Base-by-base conservation (phyloP, 2,329 filamentous ascomycete genomes). In the Pseudopyricularia cyperi region DNA sequence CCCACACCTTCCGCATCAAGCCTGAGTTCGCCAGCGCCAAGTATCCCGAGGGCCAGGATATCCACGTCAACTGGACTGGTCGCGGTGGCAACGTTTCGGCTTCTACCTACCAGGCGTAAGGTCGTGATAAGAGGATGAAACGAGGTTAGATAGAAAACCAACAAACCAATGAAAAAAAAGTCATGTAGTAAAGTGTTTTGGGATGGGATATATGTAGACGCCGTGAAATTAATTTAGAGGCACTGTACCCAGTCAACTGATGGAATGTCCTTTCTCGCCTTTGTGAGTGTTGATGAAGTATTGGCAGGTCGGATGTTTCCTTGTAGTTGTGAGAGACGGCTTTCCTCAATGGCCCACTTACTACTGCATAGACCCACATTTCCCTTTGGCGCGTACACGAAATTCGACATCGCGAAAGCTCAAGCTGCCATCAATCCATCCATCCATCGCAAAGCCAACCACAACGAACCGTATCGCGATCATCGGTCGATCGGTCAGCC, bases 51-150 rank as follows among this genome's bases (percentile, higher is more conserved):
- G 89, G 84, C 70, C 75, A 89, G 75, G 82, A 97, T 71, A 93
- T 91, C 68, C 93, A 98, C 81, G 89, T 97, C 71, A 98, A 98
- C 87, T 98, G 93, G 93, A 98, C 93, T 62, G 93, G 93, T 64
- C 87, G 93, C 69, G 93, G 93, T 68, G 93, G 93, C 66, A 93
- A 97, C 68, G 87, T 98, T 59, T 95, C 89, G 62, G 93, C 93
- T 64, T 95, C 90, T 51, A 97, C 90, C 62, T 98, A 98, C 80
- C 87, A 89, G 74, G 93, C 88, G 77, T 97, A 94, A 79, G 58
- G 56, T 48, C 24, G n/a, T 14, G 46, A 14, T n/a, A 7, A 22
- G 30, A 33, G 24, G n/a, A 32, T 1, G 24, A 50, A 22, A 34
- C 46, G 52, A 48, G 24, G 26, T 24, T n/a, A n/a, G 15, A 56